These are phyloP conservation scores for Colletotrichum coccodes DNA, from an alignment of 2,329 filamentous ascomycete genomes.

Conservation along the genomic window DNA sequence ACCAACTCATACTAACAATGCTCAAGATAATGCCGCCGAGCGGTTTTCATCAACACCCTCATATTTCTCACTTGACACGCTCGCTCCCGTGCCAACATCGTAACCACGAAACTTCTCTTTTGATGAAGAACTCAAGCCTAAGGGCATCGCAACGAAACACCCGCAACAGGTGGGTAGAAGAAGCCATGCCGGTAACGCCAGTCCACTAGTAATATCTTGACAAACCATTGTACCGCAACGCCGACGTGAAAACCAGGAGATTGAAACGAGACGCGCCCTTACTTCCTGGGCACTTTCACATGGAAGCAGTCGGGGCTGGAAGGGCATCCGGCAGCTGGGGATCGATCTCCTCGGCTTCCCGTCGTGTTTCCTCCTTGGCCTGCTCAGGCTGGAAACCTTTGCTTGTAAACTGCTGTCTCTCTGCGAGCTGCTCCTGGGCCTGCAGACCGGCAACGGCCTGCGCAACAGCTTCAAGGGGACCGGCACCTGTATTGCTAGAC, in stretches of 20 bases:
- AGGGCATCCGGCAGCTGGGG: conserved; percentile 59
- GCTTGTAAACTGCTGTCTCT: conserved; percentile 46
- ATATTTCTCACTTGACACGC: not conserved
- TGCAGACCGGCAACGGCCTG: conserved; percentile 58
- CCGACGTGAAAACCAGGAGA: conserved; percentile 24
- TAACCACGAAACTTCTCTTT: conserved; percentile 10
- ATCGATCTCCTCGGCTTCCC: conserved; percentile 64
- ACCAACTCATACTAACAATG: not conserved
- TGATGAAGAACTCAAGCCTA: conserved; percentile 14
- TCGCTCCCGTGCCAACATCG: not conserved
- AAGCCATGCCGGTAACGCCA: conserved; percentile 31
- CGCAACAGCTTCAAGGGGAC: conserved; percentile 59
- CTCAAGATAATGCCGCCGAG: not conserved
- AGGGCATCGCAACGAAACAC: conserved; percentile 10
- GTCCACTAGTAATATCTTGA: conserved; percentile 31
- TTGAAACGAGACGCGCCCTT: conserved; percentile 24
- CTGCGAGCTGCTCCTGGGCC: conserved; percentile 52
- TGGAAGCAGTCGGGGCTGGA: conserved; percentile 40
- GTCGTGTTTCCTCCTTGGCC: conserved; percentile 51
- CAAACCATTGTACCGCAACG: conserved; percentile 33
- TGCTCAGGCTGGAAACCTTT: conserved; percentile 50
- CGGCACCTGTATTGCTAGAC: conserved; percentile 37
- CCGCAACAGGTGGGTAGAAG: conserved; percentile 2
- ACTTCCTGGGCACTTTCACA: conserved; percentile 36
- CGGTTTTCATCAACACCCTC: not conserved